Conservation (phyloP, 2,329 filamentous ascomycete genomes). For the Neurospora sp. region DNA sequence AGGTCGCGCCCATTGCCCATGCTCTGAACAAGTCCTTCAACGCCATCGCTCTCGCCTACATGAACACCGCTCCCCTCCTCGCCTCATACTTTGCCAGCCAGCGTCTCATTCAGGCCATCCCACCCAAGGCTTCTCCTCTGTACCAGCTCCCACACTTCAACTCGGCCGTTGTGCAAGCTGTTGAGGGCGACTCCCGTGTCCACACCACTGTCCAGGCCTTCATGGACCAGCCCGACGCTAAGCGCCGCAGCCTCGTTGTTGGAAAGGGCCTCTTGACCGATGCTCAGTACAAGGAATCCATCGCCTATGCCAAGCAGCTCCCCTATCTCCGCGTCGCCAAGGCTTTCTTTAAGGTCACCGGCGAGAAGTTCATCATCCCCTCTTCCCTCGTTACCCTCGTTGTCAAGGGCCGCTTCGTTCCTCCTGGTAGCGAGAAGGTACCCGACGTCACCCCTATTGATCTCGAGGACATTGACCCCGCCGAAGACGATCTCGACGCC, state of each 20-base stretch:
- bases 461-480: slow-evolving; percentile 82
- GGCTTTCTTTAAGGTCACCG: slow-evolving; percentile 96
- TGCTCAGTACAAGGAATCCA: slow-evolving; percentile 64
- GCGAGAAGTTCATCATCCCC: slow-evolving; percentile 86
- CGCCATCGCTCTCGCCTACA: slow-evolving; percentile 79
- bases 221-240: slow-evolving; percentile 70
- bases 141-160: slow-evolving; percentile 88
- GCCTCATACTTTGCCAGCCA: slow-evolving; percentile 76
- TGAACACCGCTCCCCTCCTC: slow-evolving; percentile 72
- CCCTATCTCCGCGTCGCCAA: slow-evolving; percentile 78
- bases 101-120: slow-evolving; percentile 78
- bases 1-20: slow-evolving; percentile 79
- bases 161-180: slow-evolving; percentile 50
- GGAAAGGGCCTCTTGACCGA: slow-evolving; percentile 63
- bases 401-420: slow-evolving; percentile 88
- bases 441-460: slow-evolving; percentile 69
- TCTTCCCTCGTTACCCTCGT: slow-evolving; percentile 89
- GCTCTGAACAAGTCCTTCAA: slow-evolving; percentile 78
- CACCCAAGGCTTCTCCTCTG: slow-evolving; percentile 75
- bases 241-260: slow-evolving; percentile 62
- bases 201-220: slow-evolving; percentile 78
- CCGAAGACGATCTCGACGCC: slow-evolving; percentile 84
- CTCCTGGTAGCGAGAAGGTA: slow-evolving; percentile 68
- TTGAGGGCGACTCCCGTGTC: slow-evolving; percentile 65
- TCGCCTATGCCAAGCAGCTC: slow-evolving; percentile 72